Percentiles rank a stretch among this genome's conserved stretches.
Evolutionary conservation across 2,329 filamentous ascomycete genomes (phyloP).

Genomic region (Leptodontidium sp.): DNA sequence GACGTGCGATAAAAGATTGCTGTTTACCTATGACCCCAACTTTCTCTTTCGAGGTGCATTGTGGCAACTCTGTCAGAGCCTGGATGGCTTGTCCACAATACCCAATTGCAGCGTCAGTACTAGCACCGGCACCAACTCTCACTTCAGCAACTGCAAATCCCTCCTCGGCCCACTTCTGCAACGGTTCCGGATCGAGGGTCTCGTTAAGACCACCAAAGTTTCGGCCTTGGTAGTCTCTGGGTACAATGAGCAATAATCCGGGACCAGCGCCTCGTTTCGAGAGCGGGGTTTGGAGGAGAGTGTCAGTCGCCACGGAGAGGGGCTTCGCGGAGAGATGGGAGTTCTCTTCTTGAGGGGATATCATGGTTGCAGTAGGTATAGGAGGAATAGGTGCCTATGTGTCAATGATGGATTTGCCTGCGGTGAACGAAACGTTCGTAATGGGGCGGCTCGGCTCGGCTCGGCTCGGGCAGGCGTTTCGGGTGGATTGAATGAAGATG

Average conservation of each 20-base stretch:
- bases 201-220: slow-evolving; percentile 26
- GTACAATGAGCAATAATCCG: slow-evolving; percentile 46
- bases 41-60: slow-evolving; percentile 24
- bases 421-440: too few species aligned
- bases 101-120: slow-evolving; percentile 1
- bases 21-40: slow-evolving; percentile 28
- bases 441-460: too few species aligned
- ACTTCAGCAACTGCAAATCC: slow-evolving; percentile 47
- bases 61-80: slow-evolving; percentile 26
- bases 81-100: slow-evolving; percentile 17
- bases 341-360: neutral
- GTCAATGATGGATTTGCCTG: neutral
- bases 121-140: neutral
- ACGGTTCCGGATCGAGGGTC: slow-evolving; percentile 41
- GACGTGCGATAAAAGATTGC: too few species aligned
- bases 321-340: slow-evolving; percentile 20
- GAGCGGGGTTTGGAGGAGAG: slow-evolving; percentile 32
- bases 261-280: slow-evolving; percentile 47
- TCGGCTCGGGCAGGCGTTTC: too few species aligned
- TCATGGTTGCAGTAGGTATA: neutral
- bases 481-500: too few species aligned
- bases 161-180: slow-evolving; percentile 51
- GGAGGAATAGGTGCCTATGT: neutral
- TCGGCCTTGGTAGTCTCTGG: slow-evolving; percentile 24
- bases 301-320: slow-evolving; percentile 8